A percentile compares a stretch with the other conserved stretches of the same genome.
phyloP scores from a whole-genome alignment of 2,329 filamentous ascomycete genomes.

The Sarocladium brachiariae region DNA sequence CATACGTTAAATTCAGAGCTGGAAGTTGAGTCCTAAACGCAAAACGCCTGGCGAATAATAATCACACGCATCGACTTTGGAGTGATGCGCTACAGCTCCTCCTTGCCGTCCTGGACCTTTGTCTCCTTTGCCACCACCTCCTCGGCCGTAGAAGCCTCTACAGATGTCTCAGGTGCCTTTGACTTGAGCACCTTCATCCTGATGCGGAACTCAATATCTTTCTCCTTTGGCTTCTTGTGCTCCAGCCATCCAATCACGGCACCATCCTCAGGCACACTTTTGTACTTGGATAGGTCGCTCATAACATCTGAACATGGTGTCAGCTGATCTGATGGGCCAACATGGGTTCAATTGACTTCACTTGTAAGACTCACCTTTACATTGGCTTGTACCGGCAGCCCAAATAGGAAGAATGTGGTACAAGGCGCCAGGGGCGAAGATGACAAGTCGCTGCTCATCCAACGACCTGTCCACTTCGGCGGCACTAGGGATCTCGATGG shows the following conservation, averaged over 20 bases:
- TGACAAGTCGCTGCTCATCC: slow-evolving; percentile 32
- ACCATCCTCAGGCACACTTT: slow-evolving; percentile 17
- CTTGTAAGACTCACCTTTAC: slow-evolving; percentile 29
- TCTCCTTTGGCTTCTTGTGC: slow-evolving; percentile 23
- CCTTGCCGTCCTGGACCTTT: slow-evolving; percentile 20
- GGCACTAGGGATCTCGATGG: slow-evolving; percentile 21
- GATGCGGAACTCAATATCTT: slow-evolving; percentile 28
- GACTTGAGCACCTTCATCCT: slow-evolving; percentile 26
- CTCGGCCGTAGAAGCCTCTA: not conserved
- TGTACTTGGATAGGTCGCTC: slow-evolving; percentile 23
- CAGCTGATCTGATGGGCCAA: too few relatives aligned
- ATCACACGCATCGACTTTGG: too few relatives aligned
- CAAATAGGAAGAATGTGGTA: slow-evolving; percentile 44
- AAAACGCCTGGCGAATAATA: too few relatives aligned
- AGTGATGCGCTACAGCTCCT: slow-evolving; percentile 17
- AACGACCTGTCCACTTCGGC: slow-evolving; percentile 20
- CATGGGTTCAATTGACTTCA: not conserved
- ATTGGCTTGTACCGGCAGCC: slow-evolving; percentile 36
- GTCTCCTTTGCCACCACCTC: slow-evolving; percentile 10
- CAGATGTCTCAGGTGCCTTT: slow-evolving; percentile 14
- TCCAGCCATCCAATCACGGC: slow-evolving; percentile 23
- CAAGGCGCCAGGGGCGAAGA: slow-evolving; percentile 46
- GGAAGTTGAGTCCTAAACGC: too few relatives aligned
- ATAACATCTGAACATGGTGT: slow-evolving; percentile 21
- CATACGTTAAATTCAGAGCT: too few relatives aligned